phyloP scores from a whole-genome alignment of 1,284 basidiomycete species.

The Cutaneotrichosporon mucoides region DNA sequence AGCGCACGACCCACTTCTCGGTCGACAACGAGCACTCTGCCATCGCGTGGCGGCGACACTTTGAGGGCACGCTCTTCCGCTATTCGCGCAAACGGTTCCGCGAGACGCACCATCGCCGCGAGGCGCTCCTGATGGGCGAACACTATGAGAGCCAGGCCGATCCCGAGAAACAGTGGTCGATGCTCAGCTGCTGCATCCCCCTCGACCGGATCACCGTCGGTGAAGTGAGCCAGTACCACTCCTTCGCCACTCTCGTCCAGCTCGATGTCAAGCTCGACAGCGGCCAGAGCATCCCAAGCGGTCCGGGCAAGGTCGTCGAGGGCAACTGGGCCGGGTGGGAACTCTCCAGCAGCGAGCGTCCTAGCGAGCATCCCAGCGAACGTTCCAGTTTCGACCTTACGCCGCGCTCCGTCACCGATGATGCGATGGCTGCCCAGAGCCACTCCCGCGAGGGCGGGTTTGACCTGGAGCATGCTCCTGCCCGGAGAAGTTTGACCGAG shows the following conservation, averaged over 20 bases:
- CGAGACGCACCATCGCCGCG: constrained; percentile 8
- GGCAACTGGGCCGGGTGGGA: constrained; percentile 14
- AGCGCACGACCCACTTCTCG: constrained; percentile 50
- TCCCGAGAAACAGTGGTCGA: constrained; percentile 33
- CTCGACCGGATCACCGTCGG: constrained; percentile 52
- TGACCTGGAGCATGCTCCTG: background rate
- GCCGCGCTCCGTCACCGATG: background rate
- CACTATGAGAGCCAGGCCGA: no score
- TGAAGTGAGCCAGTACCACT: constrained; percentile 43
- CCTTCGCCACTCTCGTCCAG: constrained; percentile 44
- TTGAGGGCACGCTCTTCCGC: constrained; percentile 52
- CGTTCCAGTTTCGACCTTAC: background rate
- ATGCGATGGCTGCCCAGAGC: background rate
- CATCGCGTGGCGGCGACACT: constrained; percentile 59
- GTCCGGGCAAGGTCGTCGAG: constrained; percentile 15
- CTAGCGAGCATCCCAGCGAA: no score
- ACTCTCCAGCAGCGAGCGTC: background rate
- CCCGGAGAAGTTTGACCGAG: no score
- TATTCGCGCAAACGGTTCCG: constrained; percentile 32
- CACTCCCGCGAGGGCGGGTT: background rate
- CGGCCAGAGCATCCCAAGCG: constrained; percentile 10
- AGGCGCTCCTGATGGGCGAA: no score
- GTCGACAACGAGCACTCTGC: constrained; percentile 60
- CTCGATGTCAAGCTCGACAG: constrained; percentile 30
- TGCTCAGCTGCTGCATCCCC: constrained; percentile 59